These are phyloP conservation scores for Aspergillus proliferans DNA, from an alignment of 2,329 filamentous ascomycete genomes.

Conservation along the genomic window DNA sequence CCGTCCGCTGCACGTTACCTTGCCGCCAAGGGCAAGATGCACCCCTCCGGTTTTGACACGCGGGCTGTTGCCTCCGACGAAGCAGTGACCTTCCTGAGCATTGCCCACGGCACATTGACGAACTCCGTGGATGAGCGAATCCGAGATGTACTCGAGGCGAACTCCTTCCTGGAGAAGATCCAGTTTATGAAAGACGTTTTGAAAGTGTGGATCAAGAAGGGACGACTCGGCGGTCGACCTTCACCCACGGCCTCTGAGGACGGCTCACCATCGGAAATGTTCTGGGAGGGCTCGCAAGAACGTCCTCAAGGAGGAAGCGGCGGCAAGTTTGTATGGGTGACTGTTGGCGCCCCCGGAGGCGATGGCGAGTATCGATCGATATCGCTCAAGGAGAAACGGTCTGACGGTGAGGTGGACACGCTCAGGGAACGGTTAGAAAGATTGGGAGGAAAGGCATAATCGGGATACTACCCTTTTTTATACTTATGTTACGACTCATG, in stretches of 20 bases:
- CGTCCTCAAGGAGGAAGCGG: slow-evolving; percentile 39
- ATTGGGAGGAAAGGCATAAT: slow-evolving; percentile 14
- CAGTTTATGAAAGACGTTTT: slow-evolving; percentile 36
- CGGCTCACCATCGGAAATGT: slow-evolving; percentile 23
- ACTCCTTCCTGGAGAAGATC: slow-evolving; percentile 40
- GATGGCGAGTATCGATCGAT: slow-evolving; percentile 40
- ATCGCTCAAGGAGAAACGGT: slow-evolving; percentile 24
- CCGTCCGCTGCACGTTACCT: slow-evolving; percentile 41
- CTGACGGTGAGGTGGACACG: slow-evolving; percentile 23
- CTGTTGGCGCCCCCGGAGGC: slow-evolving; percentile 43
- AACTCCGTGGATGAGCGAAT: slow-evolving; percentile 32
- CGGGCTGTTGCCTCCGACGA: slow-evolving; percentile 37
- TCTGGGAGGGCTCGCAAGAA: slow-evolving; percentile 39
- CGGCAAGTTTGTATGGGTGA: slow-evolving; percentile 49
- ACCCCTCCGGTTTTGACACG: slow-evolving; percentile 39
- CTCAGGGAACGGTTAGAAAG: slow-evolving; percentile 24
- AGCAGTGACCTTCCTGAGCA: slow-evolving; percentile 35
- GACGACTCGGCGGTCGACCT: slow-evolving; percentile 31
- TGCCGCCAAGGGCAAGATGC: slow-evolving; percentile 35
- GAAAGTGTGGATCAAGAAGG: slow-evolving; percentile 35
- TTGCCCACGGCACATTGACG: slow-evolving; percentile 30
- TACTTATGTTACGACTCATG: slow-evolving; percentile 17
- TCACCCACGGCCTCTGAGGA: slow-evolving; percentile 4
- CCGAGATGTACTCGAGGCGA: slow-evolving; percentile 39
- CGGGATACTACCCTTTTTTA: slow-evolving; percentile 7